A percentile compares a stretch with the other conserved stretches of the same genome.
phyloP scores from a whole-genome alignment of 768 basidiomycete species.

The Tulasnella calospora region DNA sequence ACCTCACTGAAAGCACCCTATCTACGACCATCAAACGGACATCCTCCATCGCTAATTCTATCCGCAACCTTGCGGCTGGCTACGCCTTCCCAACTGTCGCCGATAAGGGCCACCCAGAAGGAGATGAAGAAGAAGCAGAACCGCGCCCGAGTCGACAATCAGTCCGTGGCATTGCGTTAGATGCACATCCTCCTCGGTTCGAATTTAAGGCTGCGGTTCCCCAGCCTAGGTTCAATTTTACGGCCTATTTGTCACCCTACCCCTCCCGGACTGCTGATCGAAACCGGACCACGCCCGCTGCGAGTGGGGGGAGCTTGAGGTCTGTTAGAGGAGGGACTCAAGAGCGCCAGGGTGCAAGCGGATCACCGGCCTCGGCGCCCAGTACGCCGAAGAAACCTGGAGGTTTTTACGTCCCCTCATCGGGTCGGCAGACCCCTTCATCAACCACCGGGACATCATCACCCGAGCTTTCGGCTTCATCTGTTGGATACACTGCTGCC shows the following conservation, averaged over 20 bases:
- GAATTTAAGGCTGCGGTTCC: constrained; percentile 33
- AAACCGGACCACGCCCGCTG: background rate
- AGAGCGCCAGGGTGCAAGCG: constrained; percentile 28
- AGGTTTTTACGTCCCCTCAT: constrained; percentile 13
- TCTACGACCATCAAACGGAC: constrained; percentile 67
- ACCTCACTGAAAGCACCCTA: constrained; percentile 49
- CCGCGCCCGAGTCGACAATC: background rate
- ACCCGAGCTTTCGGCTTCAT: background rate
- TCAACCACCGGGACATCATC: constrained; percentile 1
- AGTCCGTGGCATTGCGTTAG: background rate
- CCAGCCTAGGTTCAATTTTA: constrained; percentile 71
- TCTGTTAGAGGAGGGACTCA: background rate
- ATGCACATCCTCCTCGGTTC: constrained; percentile 19
- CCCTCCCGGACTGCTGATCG: constrained; percentile 35
- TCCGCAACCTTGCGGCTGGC: constrained; percentile 49
- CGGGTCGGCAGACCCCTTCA: constrained; percentile 9
- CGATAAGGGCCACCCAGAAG: constrained; percentile 8
- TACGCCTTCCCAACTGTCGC: constrained; percentile 19
- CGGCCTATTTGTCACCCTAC: constrained; percentile 74
- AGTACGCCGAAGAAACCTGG: constrained; percentile 30
- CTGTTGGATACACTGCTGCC: constrained; percentile 56
- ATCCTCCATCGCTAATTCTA: constrained; percentile 71
- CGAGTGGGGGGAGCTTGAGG: background rate
- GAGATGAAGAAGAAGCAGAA: background rate
- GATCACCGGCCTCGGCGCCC: constrained; percentile 32